Evolutionary conservation across 495 filamentous ascomycete species (phyloP), one percentile per base, ranked within the genome.

Genomic region (Penicillium herquei): DNA sequence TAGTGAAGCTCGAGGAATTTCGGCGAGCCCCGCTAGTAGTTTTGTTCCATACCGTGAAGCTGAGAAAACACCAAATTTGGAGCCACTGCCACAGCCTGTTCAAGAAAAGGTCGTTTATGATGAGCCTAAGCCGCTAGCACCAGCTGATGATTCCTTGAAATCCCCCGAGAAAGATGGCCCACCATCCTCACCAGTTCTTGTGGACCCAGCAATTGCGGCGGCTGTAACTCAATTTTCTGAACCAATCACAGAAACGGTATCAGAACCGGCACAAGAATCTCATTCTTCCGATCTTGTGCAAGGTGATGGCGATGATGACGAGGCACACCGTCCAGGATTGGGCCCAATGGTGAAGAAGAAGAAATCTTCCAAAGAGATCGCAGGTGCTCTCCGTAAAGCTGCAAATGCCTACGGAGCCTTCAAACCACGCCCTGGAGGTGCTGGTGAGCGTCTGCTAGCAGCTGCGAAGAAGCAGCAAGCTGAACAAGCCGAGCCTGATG

Each of bases 341-440:
- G 91, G 90, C 0, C 90, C 91, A 37, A 96, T 96, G 91, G 86
- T 96, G 52, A 94, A 92, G 70, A 87, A 91, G 53, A 83, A 91
- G 53, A 83, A 82, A 60, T 86, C 85, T 0, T 80, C 70, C 45
- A 81, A 76, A 32, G 88, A 94, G 41, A 78, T 94, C 60, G 89
- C 88, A 26, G 85, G 84, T 34, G 77, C 83, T n/a, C 85, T 97
- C 56, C 86, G 87, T 63, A 92, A 91, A 66, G 92, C 91, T 34
- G 92, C 94, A 11, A 85, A 81, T 33, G 85, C 91, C n/a, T 87
- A 89, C 53, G 81, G 78, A 57, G 87, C 86, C 16, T 97, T 97
- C 76, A 92, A 89, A 62, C 91, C 92, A 14, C 81, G 92, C 37
- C 83, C 86, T 13, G 90, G 91, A 32, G 91, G 90, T 50, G 91